Base-by-base conservation (phyloP, 169 alveolate genomes). In the Plasmodium ovale region DNA sequence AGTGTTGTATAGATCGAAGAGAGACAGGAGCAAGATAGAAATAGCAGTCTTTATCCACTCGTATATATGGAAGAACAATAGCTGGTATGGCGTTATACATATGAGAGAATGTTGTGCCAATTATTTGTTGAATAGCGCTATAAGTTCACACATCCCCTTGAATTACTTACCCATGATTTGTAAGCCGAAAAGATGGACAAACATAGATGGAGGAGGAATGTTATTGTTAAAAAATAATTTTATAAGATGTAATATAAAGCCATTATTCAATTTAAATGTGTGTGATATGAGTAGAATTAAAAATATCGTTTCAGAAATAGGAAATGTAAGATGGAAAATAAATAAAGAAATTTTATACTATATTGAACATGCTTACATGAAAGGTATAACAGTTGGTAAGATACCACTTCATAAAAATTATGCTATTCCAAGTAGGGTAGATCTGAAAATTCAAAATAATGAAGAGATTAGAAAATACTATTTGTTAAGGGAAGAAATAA, bases 21-120 rank as follows among this genome's bases (percentile, higher is more conserved):
- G 89, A 44, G 94, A 93, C 60, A 92, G 64, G n/a, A 74, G 71
- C 27, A 87, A 89, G 77, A 94, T 93, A 54, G 96, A 93, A 64
- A 69, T 93, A 25, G 92, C 93, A 19, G 94, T 94, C 0, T 93
- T 93, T 62, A 77, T 87, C 29, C 96, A 93, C 65, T 74, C 89
- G 47, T 88, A 92, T 47, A 70, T 88, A 59, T 60, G 96, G 87
- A 89, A 79, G 31, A 93, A 93, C 12, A 92, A 87, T 7, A 89
- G 77, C 56, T 89, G 93, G 68, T 93, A 87, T 53, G 96, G 96
- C 4, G 94, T 92, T 10, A 74, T 93, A 47, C 95, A 92, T 53
- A 93, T 93, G 95, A 69, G 93, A 54, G 96, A 92, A 54, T 87
- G 96, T 65, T 93, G 95, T 84, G 92, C 92, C 77, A 87, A 87